Conservation (phyloP, 352 stramenopile species). For the Globisporangium paroecandrum region DNA sequence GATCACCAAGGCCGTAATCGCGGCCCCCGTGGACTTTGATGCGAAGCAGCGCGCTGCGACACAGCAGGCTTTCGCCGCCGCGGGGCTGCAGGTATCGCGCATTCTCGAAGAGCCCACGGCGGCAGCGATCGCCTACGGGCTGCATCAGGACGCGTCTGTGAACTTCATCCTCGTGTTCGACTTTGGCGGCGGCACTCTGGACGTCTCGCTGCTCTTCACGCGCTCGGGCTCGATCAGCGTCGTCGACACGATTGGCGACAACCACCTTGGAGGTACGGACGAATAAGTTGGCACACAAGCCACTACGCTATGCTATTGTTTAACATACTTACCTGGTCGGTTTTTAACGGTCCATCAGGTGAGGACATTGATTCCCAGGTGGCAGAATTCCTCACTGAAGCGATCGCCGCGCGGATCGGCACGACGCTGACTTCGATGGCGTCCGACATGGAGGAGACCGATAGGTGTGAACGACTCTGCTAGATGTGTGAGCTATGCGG, state of each 20-base stretch:
- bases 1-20: slow-evolving; percentile 84
- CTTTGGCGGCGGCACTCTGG: slow-evolving; percentile 95
- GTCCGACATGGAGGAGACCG: slow-evolving; percentile 19
- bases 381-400: slow-evolving; percentile 80
- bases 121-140: slow-evolving; percentile 96
- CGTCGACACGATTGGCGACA: slow-evolving; percentile 94
- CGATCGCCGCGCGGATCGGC: slow-evolving; percentile 62
- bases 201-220: slow-evolving; percentile 95
- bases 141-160: slow-evolving; percentile 91
- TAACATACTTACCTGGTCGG: too few relatives aligned
- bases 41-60: slow-evolving; percentile 85
- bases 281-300: too few relatives aligned
- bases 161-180: slow-evolving; percentile 98
- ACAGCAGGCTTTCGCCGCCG: slow-evolving; percentile 74
- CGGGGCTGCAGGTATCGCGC: slow-evolving; percentile 93
- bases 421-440: slow-evolving; percentile 27
- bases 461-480: slow-evolving; percentile 8
- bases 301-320: too few relatives aligned
- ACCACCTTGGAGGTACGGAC: slow-evolving; percentile 83
- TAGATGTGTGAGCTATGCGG: background rate
- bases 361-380: slow-evolving; percentile 93
- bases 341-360: slow-evolving; percentile 20
- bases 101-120: slow-evolving; percentile 98
- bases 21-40: slow-evolving; percentile 90
- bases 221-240: slow-evolving; percentile 90